Base-by-base conservation (phyloP, 169 alveolate species). In the Eimeria sp. region DNA sequence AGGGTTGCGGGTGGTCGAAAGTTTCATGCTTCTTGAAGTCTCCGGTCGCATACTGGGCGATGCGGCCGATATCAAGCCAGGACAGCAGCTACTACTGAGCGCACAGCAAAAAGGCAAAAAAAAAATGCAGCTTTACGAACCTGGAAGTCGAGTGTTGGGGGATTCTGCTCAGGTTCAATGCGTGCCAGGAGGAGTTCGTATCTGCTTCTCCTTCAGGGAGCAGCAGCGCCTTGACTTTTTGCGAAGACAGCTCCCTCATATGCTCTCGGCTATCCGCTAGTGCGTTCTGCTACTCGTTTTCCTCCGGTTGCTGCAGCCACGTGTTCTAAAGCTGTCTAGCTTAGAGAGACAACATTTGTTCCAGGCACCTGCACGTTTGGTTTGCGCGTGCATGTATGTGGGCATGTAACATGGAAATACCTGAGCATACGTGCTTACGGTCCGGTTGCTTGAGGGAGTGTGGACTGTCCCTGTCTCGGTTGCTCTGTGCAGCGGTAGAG, bases 181-280 rank as follows among this genome's bases (percentile, higher is more conserved):
- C 93, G 11, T 87, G 93, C 80, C 27, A 87, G 46, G 93, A 87
- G 25, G 78, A 37, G 52, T 87, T 52, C 43, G 93, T 87, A 13
- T 87, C 93, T 25, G 93, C 93, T 23, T 60, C 93, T 11, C 93
- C 93, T 20, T 87, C 93, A 20, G 93, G 93, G 66, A 87, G 93
- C 82, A 13, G 68, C 93, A 87, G 82, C 83, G 93, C 78, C 66
- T 16, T 87, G 82, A 64, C 93, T n/a, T 87, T 87, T n/a, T 87
- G 93, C 68, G 93, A 64, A 13, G 82, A 64, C 49, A 43, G 62
- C 56, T 87, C 82, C 72, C 82, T 87, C 54, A 87, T 87, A 40
- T 87, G 93, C 82, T 87, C 93, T 49, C 93, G 82, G 27, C 82
- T 87, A 40, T 87, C 93, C 33, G 82, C 93, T 62, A 87, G 93